Percentiles rank a stretch among this genome's conserved stretches.
phyloP scores from a whole-genome alignment of 2,329 filamentous ascomycete species.

The Westerdykella aurantiaca region DNA sequence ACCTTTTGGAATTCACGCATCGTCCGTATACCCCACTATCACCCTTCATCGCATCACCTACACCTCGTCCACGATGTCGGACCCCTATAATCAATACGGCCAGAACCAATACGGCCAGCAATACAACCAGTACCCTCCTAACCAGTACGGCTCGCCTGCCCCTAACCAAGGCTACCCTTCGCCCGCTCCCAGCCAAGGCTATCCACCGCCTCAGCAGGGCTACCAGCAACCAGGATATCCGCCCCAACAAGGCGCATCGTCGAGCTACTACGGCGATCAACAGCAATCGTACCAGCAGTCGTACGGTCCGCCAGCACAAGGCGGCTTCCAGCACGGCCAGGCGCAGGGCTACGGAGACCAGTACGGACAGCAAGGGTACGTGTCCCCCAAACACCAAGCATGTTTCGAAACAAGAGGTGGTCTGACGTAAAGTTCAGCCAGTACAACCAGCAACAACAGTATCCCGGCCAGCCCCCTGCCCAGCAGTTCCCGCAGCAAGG shows the following conservation, averaged over 20 bases:
- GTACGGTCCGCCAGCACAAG: conserved; percentile 43
- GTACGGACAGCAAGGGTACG: conserved; percentile 34
- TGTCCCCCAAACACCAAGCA: conserved; percentile 1
- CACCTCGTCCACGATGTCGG: conserved; percentile 41
- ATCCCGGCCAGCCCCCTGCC: conserved; percentile 27
- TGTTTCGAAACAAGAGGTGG: conserved; percentile 13
- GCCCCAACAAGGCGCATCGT: conserved; percentile 28
- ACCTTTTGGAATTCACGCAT: too few relatives aligned
- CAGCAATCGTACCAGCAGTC: conserved; percentile 29
- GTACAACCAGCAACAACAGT: conserved; percentile 25
- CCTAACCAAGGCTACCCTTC: too few relatives aligned
- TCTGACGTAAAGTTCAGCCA: conserved; percentile 14
- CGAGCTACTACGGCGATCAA: conserved; percentile 32
- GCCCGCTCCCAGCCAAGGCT: conserved; percentile 28
- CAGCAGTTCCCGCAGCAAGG: conserved; percentile 41
- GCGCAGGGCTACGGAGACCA: conserved; percentile 21
- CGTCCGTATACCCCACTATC: conserved; percentile 2
- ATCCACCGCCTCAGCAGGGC: conserved; percentile 25
- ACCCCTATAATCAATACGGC: conserved; percentile 46
- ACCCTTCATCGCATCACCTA: conserved; percentile 2
- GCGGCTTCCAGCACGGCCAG: conserved; percentile 46
- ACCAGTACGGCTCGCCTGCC: conserved; percentile 21
- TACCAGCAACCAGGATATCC: conserved; percentile 26
- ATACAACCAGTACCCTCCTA: conserved; percentile 27
- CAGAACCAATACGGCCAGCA: conserved; percentile 30